phyloP scores from a whole-genome alignment of 345 rosid genomes.

The Arabis alpina region DNA sequence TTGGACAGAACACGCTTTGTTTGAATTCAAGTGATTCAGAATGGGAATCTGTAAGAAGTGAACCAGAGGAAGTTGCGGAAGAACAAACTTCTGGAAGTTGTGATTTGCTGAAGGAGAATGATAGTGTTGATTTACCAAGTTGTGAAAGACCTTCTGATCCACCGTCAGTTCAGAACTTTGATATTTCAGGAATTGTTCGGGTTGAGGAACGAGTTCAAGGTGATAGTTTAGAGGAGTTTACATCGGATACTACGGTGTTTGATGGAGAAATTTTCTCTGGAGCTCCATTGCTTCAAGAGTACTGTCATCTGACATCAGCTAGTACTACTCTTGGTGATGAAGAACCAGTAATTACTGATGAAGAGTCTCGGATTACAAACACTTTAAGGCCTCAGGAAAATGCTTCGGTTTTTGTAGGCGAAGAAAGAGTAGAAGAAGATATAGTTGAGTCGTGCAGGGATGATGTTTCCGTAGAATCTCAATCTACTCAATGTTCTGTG shows the following conservation, averaged over 20 bases:
- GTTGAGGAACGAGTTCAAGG: conserved; percentile 39
- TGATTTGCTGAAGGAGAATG: neutral
- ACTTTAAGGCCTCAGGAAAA: neutral
- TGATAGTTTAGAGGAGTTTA: conserved; percentile 24
- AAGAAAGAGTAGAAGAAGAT: conserved; percentile 21
- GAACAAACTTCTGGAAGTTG: conserved; percentile 18
- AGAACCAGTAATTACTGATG: conserved; percentile 7
- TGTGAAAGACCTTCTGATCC: conserved; percentile 31
- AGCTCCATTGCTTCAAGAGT: conserved; percentile 28
- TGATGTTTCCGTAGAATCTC: conserved; percentile 27
- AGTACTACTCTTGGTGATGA: conserved; percentile 24
- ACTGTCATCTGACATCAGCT: conserved; percentile 28
- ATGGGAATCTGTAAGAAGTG: conserved; percentile 27
- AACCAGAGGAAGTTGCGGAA: conserved; percentile 14
- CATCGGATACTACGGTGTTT: conserved; percentile 24
- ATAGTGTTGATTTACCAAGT: neutral
- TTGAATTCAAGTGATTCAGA: conserved; percentile 25
- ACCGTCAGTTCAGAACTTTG: conserved; percentile 37
- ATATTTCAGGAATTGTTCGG: conserved; percentile 5
- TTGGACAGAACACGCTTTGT: conserved; percentile 46
- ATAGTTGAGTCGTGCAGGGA: neutral
- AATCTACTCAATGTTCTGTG: conserved; percentile 32
- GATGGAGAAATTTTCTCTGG: conserved; percentile 36
- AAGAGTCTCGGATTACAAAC: conserved; percentile 20
- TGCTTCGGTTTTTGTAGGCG: neutral